Base-by-base conservation (phyloP, 352 stramenopile genomes). In the Peronospora tabacina region DNA sequence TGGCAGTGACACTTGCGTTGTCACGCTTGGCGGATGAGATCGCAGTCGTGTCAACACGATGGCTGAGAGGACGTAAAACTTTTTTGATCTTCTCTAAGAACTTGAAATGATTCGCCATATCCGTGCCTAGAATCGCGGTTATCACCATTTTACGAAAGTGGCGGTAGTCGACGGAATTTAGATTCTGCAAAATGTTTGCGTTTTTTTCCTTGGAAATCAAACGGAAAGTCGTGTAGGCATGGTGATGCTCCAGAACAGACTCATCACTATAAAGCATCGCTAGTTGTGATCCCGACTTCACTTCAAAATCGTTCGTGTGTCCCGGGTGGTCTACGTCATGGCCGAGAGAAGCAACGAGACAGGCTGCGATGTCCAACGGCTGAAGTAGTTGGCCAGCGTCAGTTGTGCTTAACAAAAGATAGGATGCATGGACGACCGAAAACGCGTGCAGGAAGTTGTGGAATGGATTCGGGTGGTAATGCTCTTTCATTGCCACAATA, bases 371-470 rank as follows among this genome's bases (percentile, higher is more conserved):
- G 49, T 96, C 87, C 42, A 94, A 63, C 15, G 81, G 81, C 20
- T 81, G 72, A 34, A 97, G 55, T 64, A 93, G 66, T 40, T 83
- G 68, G 0, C 52, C 41, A 2, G 75, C 81, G 22, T 80, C 65
- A 0, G 67, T 88, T 5, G 80, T 94, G 17, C 70, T 86, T 12
- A 96, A 55, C 38, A 96, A 68, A 17, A 90, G 48, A 49, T 95
- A 96, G 5, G 69, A 64, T 17, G 82, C 69, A 62, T 96, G 87
- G 22, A 95, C 70, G 20, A 95, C 87, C 2, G 82, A 88, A 46
- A 95, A 82, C 11, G 81, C 89, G 57, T 97, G 89, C 52, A 87
- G 39, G 53, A 91, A 96, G 70, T 95, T 96, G 68, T 96, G 87
- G 59, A 96, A 96, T 37, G 87, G 82, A 51, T 93, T 93, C 32